Evolutionary conservation across 2,329 filamentous ascomycete genomes (phyloP), one percentile per base, ranked within the genome.

Genomic region (Penicillium sp.): DNA sequence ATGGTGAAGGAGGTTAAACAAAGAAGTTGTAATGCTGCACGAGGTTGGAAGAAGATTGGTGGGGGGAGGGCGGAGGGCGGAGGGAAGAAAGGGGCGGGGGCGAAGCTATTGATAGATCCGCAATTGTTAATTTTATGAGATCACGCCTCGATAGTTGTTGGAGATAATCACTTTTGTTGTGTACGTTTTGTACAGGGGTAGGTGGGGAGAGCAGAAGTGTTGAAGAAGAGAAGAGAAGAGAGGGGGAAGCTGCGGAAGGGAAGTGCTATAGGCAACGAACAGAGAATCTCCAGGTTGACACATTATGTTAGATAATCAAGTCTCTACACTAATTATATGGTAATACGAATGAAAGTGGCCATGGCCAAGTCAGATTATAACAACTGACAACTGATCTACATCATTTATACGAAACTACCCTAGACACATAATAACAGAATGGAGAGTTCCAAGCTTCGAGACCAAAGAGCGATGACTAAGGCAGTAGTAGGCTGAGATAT

Each of bases 1-100:
- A 95, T 59, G 56, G 48, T 37, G 42, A 26, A 16, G 35, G 16
- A 19, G 35, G 47, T 6, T n/a, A 29, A 39, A 21, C 14, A 31
- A n/a, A 50, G 49, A 19, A 50, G 21, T 19, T 21, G 37, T 44
- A 19, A 39, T 39, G 16, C 35, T 19, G 35, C 35, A 39, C 35
- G 16, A 39, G n/a, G 39, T 42, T 23, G 39, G 46, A 39, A 29
- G 47, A 37, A 45, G 54, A 53, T 44, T 35, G 39, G 56, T 14
- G 42, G 44, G 21, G 58, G 45, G 25, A 29, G 29, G 29, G 31
- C 14, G 31, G 31, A 33, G 31, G 25, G 43, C 29, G 29, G 44
- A 42, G 37, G 37, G 37, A 23, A 58, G 55, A 42, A 50, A 50
- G 23, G 26, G 33, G 31, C 21, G 25, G 23, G 19, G 43, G 39